Conservation (phyloP, 2,329 filamentous ascomycete species). For the Mariannaea elegans region DNA sequence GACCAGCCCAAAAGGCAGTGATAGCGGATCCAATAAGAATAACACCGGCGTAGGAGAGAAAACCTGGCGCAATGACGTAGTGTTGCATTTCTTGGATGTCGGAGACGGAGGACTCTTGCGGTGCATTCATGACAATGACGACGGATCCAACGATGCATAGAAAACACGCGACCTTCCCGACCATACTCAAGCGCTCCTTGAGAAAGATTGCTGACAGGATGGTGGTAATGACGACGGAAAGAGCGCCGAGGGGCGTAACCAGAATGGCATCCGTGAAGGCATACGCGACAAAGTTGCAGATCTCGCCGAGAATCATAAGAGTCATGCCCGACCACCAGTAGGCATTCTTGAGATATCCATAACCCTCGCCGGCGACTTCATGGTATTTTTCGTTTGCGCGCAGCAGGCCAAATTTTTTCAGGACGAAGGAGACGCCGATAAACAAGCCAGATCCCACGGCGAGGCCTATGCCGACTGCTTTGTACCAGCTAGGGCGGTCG, state of each 20-base stretch:
- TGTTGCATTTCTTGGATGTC: constrained; percentile 93
- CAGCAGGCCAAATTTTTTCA: constrained; percentile 93
- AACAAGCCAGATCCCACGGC: constrained; percentile 90
- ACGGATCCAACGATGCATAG: constrained; percentile 93
- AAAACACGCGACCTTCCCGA: constrained; percentile 96
- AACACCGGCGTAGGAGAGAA: constrained; percentile 84
- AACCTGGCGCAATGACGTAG: constrained; percentile 86
- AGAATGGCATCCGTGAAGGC: constrained; percentile 96
- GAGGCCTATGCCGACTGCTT: constrained; percentile 84
- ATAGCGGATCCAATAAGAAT: constrained; percentile 78
- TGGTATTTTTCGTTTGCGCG: constrained; percentile 97
- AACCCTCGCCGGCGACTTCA: constrained; percentile 93
- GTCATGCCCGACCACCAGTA: constrained; percentile 98
- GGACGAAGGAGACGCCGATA: constrained; percentile 92
- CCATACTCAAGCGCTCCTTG: constrained; percentile 93
- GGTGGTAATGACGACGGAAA: constrained; percentile 92
- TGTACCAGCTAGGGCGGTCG: constrained; percentile 69
- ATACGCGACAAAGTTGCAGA: constrained; percentile 97
- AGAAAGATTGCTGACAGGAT: constrained; percentile 93
- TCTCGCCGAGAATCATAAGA: constrained; percentile 94
- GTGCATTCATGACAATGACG: constrained; percentile 94
- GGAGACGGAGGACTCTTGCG: constrained; percentile 81
- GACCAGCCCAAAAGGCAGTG: constrained; percentile 82
- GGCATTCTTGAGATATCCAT: constrained; percentile 93
- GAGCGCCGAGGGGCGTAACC: constrained; percentile 88